Conservation (phyloP, 2,329 filamentous ascomycete species). For the Grosmannia serpens region DNA sequence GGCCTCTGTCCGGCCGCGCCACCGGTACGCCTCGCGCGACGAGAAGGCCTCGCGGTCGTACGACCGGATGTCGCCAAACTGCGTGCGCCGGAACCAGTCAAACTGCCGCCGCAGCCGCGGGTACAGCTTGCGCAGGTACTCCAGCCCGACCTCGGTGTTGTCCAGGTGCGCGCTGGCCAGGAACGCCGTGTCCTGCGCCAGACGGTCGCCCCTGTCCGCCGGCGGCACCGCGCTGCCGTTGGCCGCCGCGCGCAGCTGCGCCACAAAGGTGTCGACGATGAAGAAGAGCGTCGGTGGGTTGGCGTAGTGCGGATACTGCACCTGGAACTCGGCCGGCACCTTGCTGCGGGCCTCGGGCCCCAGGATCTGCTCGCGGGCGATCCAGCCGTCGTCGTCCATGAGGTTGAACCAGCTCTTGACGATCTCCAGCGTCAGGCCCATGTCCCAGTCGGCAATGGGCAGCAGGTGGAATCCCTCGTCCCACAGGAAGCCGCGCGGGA, state of each 20-base stretch:
- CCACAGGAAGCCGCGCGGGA: conserved; percentile 93
- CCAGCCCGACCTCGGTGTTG: conserved; percentile 53
- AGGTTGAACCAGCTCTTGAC: conserved; percentile 91
- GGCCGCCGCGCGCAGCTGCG: conserved; percentile 50
- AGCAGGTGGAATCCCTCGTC: conserved; percentile 95
- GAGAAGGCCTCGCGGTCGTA: conserved; percentile 88
- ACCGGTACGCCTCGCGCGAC: conserved; percentile 85
- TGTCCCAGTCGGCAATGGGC: conserved; percentile 87
- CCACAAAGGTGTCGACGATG: conserved; percentile 72
- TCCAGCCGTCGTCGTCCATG: conserved; percentile 97
- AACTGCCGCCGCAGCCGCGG: conserved; percentile 83
- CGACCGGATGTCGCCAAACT: conserved; percentile 76
- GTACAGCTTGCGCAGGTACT: conserved; percentile 68
- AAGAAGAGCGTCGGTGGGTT: conserved; percentile 94
- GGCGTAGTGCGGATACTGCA: conserved; percentile 93
- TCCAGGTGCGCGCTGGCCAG: conserved; percentile 56
- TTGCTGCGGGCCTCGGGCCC: conserved; percentile 88
- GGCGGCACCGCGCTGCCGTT: conserved; percentile 35
- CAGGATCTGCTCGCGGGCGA: conserved; percentile 89
- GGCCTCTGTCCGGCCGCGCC: conserved; percentile 76
- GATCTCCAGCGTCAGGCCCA: conserved; percentile 76
- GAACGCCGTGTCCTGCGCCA: background rate
- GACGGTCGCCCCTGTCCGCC: conserved; percentile 17
- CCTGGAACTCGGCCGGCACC: conserved; percentile 83
- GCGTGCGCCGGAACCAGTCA: conserved; percentile 89